Evolutionary conservation across 75 land plant species (phyloP), one percentile per base, ranked within the genome.

Genomic region (Larix kaempferi): DNA sequence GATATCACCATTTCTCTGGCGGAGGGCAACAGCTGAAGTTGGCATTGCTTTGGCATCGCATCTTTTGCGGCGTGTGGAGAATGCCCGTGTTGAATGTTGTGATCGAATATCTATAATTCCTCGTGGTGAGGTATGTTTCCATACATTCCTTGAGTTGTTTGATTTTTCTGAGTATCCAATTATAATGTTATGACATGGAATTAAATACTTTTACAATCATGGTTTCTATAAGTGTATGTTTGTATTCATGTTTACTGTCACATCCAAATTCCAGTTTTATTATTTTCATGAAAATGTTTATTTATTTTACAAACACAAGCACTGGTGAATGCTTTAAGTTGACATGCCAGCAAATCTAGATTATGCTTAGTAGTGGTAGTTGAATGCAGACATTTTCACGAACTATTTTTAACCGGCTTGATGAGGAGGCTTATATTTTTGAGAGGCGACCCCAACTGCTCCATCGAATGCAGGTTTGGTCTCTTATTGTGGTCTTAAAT

Each of bases 1-100:
- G 29, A 86, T 91, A 58, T 90, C 84, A 72, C 91, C 91, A 56
- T 92, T 88, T 60, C 94, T 92, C 74, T 86, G 88, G n/a, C 81
- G 99, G 44, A 89, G 94, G 82, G 99, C 99, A 64, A 76, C 93
- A 10, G 82, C 90, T 59, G 97, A 96, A 79, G 76, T 92, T 63
- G 99, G 99, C 35, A 59, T 83, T 55, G 99, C 99, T 3, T 37
- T 96, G 71, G 92, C 90, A 44, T 86, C 99, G 58, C 97, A 96
- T 91, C 80, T 96, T 60, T 86, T 96, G 17, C 87, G 99, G 75
- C 89, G 85, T 13, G 59, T 82, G 78, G 99, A 94, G 74, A 77
- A 86, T 84, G 94, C 99, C 26, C 74, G 82, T 77, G 83, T 94
- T 58, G 99, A 94, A 81, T 67, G 62, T 29, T 96, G 94, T 76